Percentiles rank a stretch among this genome's conserved stretches.
These are phyloP conservation scores for Didymella pinodella DNA, from an alignment of 2,329 filamentous ascomycete species.

Conservation along the genomic window DNA sequence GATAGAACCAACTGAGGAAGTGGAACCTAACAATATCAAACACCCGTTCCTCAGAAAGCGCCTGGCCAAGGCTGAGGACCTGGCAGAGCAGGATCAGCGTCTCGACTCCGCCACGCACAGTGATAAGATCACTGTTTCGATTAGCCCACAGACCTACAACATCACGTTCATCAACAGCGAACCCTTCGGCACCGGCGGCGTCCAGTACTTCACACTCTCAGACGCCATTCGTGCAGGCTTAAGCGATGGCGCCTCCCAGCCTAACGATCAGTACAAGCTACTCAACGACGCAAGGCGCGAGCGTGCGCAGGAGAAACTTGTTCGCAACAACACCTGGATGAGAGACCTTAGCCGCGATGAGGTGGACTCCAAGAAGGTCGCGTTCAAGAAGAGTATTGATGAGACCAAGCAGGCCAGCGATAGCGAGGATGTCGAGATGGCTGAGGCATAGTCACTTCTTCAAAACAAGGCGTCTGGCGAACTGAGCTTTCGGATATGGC, in stretches of 20 bases:
- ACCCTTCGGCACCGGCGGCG: conserved; percentile 40
- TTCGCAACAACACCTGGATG: conserved; percentile 58
- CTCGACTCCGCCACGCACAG: conserved; percentile 43
- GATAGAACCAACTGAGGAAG: conserved; percentile 75
- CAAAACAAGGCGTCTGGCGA: conserved; percentile 10
- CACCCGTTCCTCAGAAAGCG: conserved; percentile 55
- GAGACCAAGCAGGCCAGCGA: conserved; percentile 29
- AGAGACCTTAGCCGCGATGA: conserved; percentile 56
- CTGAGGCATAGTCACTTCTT: conserved; percentile 26
- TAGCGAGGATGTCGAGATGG: conserved; percentile 47
- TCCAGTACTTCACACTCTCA: conserved; percentile 53
- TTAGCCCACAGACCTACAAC: conserved; percentile 54
- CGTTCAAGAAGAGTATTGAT: conserved; percentile 45
- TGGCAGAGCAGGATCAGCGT: conserved; percentile 40
- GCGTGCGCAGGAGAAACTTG: conserved; percentile 53
- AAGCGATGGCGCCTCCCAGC: conserved; percentile 45
- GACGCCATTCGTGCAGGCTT: conserved; percentile 47
- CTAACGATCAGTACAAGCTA: conserved; percentile 43
- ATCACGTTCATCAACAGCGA: conserved; percentile 55
- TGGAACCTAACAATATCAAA: conserved; percentile 46
- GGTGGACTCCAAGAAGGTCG: conserved; percentile 54
- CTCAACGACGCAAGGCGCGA: conserved; percentile 44
- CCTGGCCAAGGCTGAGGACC: conserved; percentile 46
- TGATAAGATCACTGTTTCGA: conserved; percentile 56
- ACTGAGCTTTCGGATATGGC: conserved; percentile 3